phyloP scores from a whole-genome alignment of 1,284 basidiomycete genomes.

The Sanguinoderma infundibulare region DNA sequence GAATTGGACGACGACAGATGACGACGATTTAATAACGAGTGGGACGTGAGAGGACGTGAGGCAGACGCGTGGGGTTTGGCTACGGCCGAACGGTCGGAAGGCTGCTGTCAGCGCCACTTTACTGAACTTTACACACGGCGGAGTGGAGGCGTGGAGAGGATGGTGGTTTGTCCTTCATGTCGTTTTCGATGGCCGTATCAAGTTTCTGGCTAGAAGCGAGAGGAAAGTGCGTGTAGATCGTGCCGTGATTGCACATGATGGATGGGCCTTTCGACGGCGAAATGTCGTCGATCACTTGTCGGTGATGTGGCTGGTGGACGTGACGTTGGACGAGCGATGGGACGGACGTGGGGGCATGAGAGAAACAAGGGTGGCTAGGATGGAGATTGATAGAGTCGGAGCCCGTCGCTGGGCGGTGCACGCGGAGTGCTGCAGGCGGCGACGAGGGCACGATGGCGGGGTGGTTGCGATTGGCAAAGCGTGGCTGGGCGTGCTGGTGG shows the following conservation, averaged over 20 bases:
- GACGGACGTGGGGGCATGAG: background rate
- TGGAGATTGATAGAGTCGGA: background rate
- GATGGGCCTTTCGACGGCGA: slow-evolving; percentile 4
- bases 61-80: no score
- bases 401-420: background rate
- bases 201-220: background rate
- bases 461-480: no score
- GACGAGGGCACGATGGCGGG: no score
- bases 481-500: no score
- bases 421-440: no score
- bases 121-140: no score
- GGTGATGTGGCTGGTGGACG: background rate
- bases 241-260: slow-evolving; percentile 23
- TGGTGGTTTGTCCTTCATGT: no score
- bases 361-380: background rate
- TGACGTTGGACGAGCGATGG: background rate
- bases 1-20: no score
- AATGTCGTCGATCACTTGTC: slow-evolving; percentile 18
- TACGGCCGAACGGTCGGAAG: no score
- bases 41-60: no score
- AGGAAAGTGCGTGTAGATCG: slow-evolving; percentile 24
- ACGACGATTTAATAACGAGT: background rate
- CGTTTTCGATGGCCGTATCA: background rate
- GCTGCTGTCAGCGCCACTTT: no score
- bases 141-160: background rate